These are phyloP conservation scores for Termitomyces titanicus DNA, from an alignment of 768 basidiomycete species.

Conservation along the genomic window DNA sequence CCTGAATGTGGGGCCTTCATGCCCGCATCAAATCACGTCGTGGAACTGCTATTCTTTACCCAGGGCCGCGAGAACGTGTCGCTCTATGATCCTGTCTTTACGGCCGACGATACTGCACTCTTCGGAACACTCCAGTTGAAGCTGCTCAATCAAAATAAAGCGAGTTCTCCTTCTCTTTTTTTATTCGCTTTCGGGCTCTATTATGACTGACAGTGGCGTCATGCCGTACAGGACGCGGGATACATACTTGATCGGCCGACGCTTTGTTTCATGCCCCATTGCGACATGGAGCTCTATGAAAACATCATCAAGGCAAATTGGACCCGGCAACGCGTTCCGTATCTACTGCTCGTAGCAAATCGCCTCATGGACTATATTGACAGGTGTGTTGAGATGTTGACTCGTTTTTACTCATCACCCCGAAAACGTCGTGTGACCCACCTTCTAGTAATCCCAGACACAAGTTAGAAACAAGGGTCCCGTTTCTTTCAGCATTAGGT, in stretches of 20 bases:
- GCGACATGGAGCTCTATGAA: constrained; percentile 71
- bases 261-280: constrained; percentile 78
- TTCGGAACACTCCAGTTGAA: constrained; percentile 41
- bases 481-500: constrained; percentile 55
- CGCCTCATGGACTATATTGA: constrained; percentile 62
- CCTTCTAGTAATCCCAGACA: constrained; percentile 46
- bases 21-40: neutral
- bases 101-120: constrained; percentile 51
- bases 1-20: neutral
- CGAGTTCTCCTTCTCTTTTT: constrained; percentile 30
- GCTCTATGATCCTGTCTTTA: constrained; percentile 74
- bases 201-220: neutral
- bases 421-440: constrained; percentile 3
- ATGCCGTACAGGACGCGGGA: constrained; percentile 25
- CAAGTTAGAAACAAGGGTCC: constrained; percentile 46
- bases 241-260: constrained; percentile 43
- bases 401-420: too few species aligned
- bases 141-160: constrained; percentile 42
- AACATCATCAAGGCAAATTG: constrained; percentile 60
- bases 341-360: constrained; percentile 62
- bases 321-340: constrained; percentile 39
- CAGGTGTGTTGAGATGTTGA: constrained; percentile 38
- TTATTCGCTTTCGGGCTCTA: neutral
- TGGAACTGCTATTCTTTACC: constrained; percentile 13
- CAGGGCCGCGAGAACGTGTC: constrained; percentile 49